Evolutionary conservation across 176 grass and related monocot species (phyloP).

Genomic region (Hsuehochloa calcarea): DNA sequence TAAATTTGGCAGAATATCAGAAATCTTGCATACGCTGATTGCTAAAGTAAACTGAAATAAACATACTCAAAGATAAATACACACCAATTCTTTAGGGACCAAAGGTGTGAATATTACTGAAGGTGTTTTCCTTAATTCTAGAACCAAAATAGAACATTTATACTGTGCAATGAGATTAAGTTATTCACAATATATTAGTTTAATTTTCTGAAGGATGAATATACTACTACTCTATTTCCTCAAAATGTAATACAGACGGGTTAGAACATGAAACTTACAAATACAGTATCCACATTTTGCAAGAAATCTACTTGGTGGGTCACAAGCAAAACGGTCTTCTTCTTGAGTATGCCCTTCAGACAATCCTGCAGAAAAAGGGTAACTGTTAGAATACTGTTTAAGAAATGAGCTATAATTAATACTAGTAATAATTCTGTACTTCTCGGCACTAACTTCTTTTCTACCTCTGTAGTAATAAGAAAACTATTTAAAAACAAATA

Average conservation of each 20-base stretch:
- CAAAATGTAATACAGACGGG: neutral
- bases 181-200: neutral
- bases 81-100: neutral
- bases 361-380: constrained; percentile 51
- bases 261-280: constrained; percentile 39
- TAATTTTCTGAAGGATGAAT: neutral
- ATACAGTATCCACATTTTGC: constrained; percentile 55
- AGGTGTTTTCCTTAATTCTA: neutral
- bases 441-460: neutral
- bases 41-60: neutral
- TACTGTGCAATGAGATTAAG: neutral
- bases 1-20: neutral
- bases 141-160: neutral
- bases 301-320: constrained; percentile 85
- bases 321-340: constrained; percentile 70
- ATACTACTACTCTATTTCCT: neutral
- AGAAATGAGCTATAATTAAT: neutral
- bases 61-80: neutral
- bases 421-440: neutral
- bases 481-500: neutral
- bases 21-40: neutral
- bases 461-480: neutral
- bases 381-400: neutral
- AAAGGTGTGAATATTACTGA: neutral
- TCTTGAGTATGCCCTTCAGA: constrained; percentile 56